These are phyloP conservation scores for Phaeodactylum tricornutum DNA, from an alignment of 108 stramenopile genomes.

Conservation along the genomic window DNA sequence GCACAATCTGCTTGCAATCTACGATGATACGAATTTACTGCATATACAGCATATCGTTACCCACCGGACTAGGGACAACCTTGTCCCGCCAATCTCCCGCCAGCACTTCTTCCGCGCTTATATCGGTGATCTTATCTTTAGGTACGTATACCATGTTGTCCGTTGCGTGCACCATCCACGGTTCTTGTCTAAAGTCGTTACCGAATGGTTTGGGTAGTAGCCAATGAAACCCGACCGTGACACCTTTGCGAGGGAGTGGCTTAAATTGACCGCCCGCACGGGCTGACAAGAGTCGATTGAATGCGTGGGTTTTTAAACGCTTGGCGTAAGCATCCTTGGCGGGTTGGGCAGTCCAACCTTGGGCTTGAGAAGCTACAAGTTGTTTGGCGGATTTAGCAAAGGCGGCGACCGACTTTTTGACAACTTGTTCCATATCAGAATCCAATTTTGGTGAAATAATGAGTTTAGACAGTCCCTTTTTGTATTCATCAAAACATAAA, in stretches of 20 bases:
- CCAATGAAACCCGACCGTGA: slow-evolving; percentile 87
- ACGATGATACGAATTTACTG: no score
- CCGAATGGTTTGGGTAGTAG: slow-evolving; percentile 89
- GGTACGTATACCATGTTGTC: slow-evolving; percentile 74
- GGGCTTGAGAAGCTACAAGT: slow-evolving; percentile 15
- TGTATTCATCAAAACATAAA: slow-evolving; percentile 53
- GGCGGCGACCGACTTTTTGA: slow-evolving; percentile 27
- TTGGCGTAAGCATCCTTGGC: slow-evolving; percentile 39
- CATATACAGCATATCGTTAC: slow-evolving; percentile 78
- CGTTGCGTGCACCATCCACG: slow-evolving; percentile 61
- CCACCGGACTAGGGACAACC: slow-evolving; percentile 65
- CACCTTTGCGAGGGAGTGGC: slow-evolving; percentile 77
- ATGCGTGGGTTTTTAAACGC: no score
- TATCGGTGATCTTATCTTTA: slow-evolving; percentile 60
- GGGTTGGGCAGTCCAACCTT: slow-evolving; percentile 11
- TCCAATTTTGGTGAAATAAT: slow-evolving; percentile 63
- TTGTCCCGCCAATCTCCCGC: slow-evolving; percentile 73
- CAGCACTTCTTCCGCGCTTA: slow-evolving; percentile 38
- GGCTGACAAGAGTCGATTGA: slow-evolving; percentile 62
- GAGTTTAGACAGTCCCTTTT: slow-evolving; percentile 48
- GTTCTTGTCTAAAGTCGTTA: slow-evolving; percentile 78
- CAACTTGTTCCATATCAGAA: slow-evolving; percentile 56
- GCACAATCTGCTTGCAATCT: no score
- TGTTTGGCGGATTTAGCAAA: slow-evolving; percentile 45
- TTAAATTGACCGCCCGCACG: slow-evolving; percentile 66